Conservation (phyloP, 2,329 filamentous ascomycete species). For the Diplodia intermedia region DNA sequence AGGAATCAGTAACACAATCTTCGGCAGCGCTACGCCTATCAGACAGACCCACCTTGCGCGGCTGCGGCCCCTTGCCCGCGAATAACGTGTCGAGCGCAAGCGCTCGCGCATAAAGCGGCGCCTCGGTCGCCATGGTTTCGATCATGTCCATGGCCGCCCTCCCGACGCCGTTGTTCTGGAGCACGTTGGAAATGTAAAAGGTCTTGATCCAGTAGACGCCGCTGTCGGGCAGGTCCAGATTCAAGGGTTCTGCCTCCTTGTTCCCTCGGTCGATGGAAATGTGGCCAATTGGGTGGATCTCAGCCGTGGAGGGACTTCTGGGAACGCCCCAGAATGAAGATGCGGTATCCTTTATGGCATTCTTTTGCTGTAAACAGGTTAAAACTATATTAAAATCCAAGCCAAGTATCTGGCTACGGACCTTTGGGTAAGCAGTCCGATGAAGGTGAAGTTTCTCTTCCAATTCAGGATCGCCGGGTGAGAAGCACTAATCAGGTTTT, state of each 20-base stretch:
- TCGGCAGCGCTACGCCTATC: background rate
- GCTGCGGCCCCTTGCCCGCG: background rate
- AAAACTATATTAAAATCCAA: background rate
- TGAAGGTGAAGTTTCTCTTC: background rate
- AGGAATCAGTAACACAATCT: background rate
- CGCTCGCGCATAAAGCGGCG: background rate
- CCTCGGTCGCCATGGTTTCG: background rate
- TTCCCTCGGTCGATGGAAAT: background rate
- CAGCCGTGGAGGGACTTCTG: background rate
- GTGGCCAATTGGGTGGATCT: background rate
- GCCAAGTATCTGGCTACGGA: background rate
- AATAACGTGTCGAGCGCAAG: background rate
- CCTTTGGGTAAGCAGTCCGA: background rate
- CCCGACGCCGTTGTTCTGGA: background rate
- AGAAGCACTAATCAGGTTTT: background rate
- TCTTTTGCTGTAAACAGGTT: background rate
- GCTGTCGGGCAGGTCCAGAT: background rate
- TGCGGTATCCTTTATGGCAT: background rate
- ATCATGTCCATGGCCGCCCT: constrained; percentile 4
- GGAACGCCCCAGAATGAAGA: background rate
- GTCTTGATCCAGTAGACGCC: constrained; percentile 4
- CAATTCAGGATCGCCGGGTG: background rate
- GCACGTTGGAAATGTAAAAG: background rate
- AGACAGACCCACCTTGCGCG: background rate
- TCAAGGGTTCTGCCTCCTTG: background rate